A percentile compares a stretch with the other conserved stretches of the same genome.
phyloP scores from a whole-genome alignment of 140 eudicot species.

The Oenanthe javanica region DNA sequence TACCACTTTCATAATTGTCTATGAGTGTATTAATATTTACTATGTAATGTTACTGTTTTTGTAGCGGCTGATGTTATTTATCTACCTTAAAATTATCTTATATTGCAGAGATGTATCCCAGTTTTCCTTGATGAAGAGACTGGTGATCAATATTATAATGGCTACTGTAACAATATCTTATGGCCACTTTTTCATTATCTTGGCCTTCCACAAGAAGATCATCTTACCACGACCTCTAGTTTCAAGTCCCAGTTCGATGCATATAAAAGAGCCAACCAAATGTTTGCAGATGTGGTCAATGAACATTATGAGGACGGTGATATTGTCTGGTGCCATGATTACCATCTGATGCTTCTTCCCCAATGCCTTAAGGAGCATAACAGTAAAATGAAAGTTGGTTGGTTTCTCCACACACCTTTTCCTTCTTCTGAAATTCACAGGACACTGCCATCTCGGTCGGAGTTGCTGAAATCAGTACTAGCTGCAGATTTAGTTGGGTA shows the following conservation, averaged over 20 bases:
- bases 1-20: not conserved
- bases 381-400: conserved; percentile 72
- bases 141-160: conserved; percentile 74
- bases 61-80: not conserved
- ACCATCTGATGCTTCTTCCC: conserved; percentile 86
- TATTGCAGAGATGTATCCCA: conserved; percentile 69
- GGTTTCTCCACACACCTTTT: conserved; percentile 90
- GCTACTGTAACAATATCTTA: conserved; percentile 79
- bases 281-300: conserved; percentile 79
- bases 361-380: conserved; percentile 60
- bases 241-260: conserved; percentile 81
- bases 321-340: conserved; percentile 94
- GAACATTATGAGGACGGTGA: conserved; percentile 73
- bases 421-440: conserved; percentile 78
- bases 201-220: conserved; percentile 82
- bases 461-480: conserved; percentile 66
- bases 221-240: conserved; percentile 63
- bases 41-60: not conserved
- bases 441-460: conserved; percentile 70
- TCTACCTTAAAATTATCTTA: not conserved
- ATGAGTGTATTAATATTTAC: not conserved
- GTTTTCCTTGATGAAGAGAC: conserved; percentile 81
- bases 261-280: conserved; percentile 71
- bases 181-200: conserved; percentile 92
- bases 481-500: conserved; percentile 95